Percentiles rank a stretch among this genome's conserved stretches.
Evolutionary conservation across 345 rosid genomes (phyloP).

Genomic region (Eucalyptus regnans): DNA sequence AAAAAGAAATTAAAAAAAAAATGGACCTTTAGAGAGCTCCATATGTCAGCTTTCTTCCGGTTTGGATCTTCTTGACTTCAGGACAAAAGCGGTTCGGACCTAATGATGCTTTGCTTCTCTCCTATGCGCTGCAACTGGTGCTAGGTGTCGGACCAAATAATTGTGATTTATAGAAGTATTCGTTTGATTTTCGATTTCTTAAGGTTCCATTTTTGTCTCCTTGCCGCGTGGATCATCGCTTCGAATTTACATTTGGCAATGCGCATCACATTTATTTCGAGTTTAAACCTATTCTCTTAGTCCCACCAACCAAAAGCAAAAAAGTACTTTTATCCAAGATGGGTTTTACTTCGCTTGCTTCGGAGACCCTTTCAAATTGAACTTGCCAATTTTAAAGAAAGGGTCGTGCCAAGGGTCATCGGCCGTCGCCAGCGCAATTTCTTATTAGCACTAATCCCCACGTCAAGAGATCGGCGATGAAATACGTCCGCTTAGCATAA

Average conservation of each 20-base stretch:
- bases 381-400: background rate
- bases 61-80: conserved; percentile 10
- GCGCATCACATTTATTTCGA: background rate
- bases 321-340: background rate
- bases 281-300: background rate
- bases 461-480: background rate
- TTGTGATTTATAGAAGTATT: background rate
- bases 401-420: background rate
- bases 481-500: background rate
- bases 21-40: conserved; percentile 21
- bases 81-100: conserved; percentile 17
- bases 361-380: background rate
- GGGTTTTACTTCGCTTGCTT: background rate
- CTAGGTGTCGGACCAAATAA: background rate
- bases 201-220: background rate
- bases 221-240: background rate
- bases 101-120: background rate
- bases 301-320: background rate
- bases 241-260: background rate
- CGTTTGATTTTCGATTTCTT: background rate
- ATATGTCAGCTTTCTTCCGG: conserved; percentile 22
- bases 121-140: background rate
- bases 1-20: background rate
- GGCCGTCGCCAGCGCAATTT: background rate
- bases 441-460: background rate